A percentile compares a stretch with the other conserved stretches of the same genome.
Evolutionary conservation across 2,329 filamentous ascomycete genomes (phyloP).

Genomic region (Phyllosticta capitalensis): DNA sequence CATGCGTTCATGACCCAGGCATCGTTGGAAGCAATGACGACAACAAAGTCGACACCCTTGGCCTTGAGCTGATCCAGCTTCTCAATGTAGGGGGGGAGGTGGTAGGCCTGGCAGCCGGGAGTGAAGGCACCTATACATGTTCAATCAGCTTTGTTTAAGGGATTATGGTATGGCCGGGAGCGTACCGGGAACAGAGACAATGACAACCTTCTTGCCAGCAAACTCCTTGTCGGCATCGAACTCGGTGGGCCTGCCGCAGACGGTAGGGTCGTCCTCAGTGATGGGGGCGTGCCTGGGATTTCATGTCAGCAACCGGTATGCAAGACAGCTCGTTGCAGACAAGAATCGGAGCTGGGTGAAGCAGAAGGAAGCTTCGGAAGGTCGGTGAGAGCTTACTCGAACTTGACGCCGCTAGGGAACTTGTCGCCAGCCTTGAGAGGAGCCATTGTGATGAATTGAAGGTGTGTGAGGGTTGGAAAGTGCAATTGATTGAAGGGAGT

Average conservation of each 20-base stretch:
- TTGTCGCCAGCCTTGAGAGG: slow-evolving; percentile 69
- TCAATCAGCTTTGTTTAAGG: not conserved
- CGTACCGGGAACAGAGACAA: slow-evolving; percentile 57
- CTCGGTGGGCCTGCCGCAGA: slow-evolving; percentile 67
- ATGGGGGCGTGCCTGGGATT: slow-evolving; percentile 63
- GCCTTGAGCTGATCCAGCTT: slow-evolving; percentile 60
- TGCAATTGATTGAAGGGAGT: not conserved
- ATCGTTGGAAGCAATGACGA: slow-evolving; percentile 79
- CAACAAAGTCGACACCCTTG: slow-evolving; percentile 75
- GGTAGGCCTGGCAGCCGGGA: slow-evolving; percentile 71
- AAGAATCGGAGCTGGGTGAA: not conserved
- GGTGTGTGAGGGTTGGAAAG: not conserved
- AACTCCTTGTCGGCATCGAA: slow-evolving; percentile 74
- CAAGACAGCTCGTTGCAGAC: not conserved
- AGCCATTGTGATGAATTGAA: slow-evolving; percentile 40
- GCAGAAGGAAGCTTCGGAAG: not conserved
- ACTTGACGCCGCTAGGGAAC: slow-evolving; percentile 73
- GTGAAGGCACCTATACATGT: slow-evolving; percentile 61
- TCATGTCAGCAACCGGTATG: not conserved
- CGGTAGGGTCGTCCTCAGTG: slow-evolving; percentile 59
- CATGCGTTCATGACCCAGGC: slow-evolving; percentile 80
- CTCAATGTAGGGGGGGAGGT: slow-evolving; percentile 72
- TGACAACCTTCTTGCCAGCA: slow-evolving; percentile 60
- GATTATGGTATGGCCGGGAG: not conserved
- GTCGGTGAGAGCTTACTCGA: slow-evolving; percentile 48